These are phyloP conservation scores for Aquilaria sinensis DNA, from an alignment of 345 rosid species.

Conservation along the genomic window DNA sequence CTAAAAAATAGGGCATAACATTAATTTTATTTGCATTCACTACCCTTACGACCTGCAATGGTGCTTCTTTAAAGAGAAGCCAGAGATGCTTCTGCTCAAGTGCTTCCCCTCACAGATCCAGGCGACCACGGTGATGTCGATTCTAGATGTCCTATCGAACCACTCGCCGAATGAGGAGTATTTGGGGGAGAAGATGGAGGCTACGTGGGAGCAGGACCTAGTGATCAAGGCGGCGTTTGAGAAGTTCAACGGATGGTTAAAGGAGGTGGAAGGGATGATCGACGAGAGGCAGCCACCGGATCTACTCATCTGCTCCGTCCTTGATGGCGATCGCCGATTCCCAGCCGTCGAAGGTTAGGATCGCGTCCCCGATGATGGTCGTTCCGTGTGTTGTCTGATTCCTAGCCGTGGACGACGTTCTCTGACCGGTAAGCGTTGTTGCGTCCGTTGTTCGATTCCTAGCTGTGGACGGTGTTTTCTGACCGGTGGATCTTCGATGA, in stretches of 20 bases:
- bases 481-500: no score
- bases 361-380: no score
- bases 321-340: no score
- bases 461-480: no score
- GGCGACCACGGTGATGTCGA: slow-evolving; percentile 35
- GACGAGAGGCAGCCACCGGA: slow-evolving; percentile 23
- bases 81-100: slow-evolving; percentile 22
- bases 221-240: slow-evolving; percentile 28
- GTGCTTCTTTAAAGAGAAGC: slow-evolving; percentile 26
- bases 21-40: no score
- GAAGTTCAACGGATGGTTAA: slow-evolving; percentile 24
- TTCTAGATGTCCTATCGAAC: slow-evolving; percentile 30
- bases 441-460: no score
- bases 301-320: no score
- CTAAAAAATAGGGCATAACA: no score
- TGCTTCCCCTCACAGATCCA: slow-evolving; percentile 46
- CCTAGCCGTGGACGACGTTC: no score
- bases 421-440: no score
- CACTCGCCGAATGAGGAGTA: slow-evolving; percentile 50
- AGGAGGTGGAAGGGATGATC: slow-evolving; percentile 26
- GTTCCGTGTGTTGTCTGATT: no score
- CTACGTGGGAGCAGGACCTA: slow-evolving; percentile 25
- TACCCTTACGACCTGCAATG: background rate
- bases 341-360: no score
- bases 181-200: slow-evolving; percentile 27